These are phyloP conservation scores for Mortierella alpina DNA, from an alignment of 192 early-diverging fungal genomes.

Conservation along the genomic window DNA sequence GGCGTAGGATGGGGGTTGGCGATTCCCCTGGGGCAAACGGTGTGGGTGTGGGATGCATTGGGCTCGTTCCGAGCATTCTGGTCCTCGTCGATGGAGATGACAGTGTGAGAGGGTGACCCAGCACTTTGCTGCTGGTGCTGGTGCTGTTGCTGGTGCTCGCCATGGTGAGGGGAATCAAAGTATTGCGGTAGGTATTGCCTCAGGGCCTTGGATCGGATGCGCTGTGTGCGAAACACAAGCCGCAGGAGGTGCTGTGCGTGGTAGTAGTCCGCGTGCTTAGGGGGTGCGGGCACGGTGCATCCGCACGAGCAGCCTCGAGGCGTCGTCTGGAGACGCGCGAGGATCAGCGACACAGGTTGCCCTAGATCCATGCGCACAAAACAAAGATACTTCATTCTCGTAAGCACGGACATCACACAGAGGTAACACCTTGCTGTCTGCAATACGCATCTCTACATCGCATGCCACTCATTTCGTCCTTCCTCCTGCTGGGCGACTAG, in stretches of 20 bases:
- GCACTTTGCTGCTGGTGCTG: background rate
- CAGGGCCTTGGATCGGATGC: slow-evolving; percentile 25
- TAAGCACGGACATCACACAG: background rate
- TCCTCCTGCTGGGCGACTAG: background rate
- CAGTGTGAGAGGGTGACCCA: background rate
- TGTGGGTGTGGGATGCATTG: background rate
- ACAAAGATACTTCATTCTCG: background rate
- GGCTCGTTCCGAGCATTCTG: background rate
- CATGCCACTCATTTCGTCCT: no score
- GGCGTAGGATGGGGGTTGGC: background rate
- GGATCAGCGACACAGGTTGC: slow-evolving; percentile 38
- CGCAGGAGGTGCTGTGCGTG: slow-evolving; percentile 46
- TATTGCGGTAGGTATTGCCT: slow-evolving; percentile 21
- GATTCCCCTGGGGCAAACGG: background rate
- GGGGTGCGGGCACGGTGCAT: slow-evolving; percentile 33
- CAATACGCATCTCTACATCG: no score
- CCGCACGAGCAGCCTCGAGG: slow-evolving; percentile 41
- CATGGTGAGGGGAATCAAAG: slow-evolving; percentile 13
- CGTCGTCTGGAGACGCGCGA: slow-evolving; percentile 36
- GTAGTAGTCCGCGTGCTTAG: slow-evolving; percentile 40
- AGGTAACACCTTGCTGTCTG: background rate
- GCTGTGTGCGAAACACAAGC: slow-evolving; percentile 41
- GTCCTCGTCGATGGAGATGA: slow-evolving; percentile 7
- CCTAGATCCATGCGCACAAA: slow-evolving; percentile 1
- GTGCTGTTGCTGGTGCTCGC: background rate